These are phyloP conservation scores for Cryptococcus deneoformans DNA, from an alignment of 1,284 basidiomycete species.

Conservation along the genomic window DNA sequence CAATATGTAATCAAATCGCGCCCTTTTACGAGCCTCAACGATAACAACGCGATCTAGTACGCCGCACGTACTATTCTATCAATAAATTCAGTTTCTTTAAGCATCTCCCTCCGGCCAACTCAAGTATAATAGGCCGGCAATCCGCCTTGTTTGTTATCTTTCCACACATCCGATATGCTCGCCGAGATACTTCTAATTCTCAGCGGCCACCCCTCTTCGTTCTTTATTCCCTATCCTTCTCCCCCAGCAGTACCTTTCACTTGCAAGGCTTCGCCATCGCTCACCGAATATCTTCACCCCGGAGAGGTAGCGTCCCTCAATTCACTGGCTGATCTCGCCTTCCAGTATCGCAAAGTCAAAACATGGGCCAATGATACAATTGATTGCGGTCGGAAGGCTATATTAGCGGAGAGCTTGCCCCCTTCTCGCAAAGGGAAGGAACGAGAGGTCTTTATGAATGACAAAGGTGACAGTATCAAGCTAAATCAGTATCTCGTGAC, in stretches of 20 bases:
- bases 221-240: slow-evolving; percentile 59
- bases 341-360: slow-evolving; percentile 68
- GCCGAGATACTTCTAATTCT: slow-evolving; percentile 79
- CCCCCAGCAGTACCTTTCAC: slow-evolving; percentile 50
- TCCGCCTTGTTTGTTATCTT: too few relatives aligned
- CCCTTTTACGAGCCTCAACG: too few relatives aligned
- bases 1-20: too few relatives aligned
- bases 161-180: slow-evolving; percentile 57
- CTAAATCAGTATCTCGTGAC: slow-evolving; percentile 65
- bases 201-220: slow-evolving; percentile 74
- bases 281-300: slow-evolving; percentile 72
- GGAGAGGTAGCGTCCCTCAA: slow-evolving; percentile 78
- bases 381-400: slow-evolving; percentile 47
- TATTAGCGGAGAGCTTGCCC: slow-evolving; percentile 17
- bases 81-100: too few relatives aligned
- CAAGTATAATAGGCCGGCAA: too few relatives aligned
- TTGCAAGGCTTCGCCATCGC: slow-evolving; percentile 59
- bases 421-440: slow-evolving; percentile 14
- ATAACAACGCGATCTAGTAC: too few relatives aligned
- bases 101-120: too few relatives aligned
- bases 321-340: slow-evolving; percentile 66
- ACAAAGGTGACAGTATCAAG: slow-evolving; percentile 1
- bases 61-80: too few relatives aligned
- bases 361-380: slow-evolving; percentile 26
- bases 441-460: slow-evolving; percentile 4